These are phyloP conservation scores for Hypoxylon sp. DNA, from an alignment of 2,329 filamentous ascomycete genomes.

Conservation along the genomic window DNA sequence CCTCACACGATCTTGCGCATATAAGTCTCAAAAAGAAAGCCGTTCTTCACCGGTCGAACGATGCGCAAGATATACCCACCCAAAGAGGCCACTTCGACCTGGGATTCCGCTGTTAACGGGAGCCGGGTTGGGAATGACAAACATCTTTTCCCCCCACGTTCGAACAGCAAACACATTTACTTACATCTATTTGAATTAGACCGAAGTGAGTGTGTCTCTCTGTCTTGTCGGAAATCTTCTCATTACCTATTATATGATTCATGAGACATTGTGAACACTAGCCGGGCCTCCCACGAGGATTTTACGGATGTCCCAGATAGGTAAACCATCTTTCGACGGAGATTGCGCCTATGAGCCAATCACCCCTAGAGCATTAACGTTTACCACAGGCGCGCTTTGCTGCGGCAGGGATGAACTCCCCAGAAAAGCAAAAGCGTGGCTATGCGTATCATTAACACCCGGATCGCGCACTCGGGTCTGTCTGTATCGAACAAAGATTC, in stretches of 20 bases:
- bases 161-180: slow-evolving; percentile 13
- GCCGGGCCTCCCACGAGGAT: not conserved
- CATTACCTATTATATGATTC: slow-evolving; percentile 2
- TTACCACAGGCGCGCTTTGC: not conserved
- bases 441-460: slow-evolving; percentile 17
- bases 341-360: not conserved
- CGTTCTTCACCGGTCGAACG: not conserved
- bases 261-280: not conserved
- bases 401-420: not conserved
- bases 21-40: not conserved
- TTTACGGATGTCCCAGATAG: not conserved
- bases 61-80: slow-evolving; percentile 1
- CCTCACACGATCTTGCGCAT: not conserved
- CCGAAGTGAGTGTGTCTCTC: not conserved
- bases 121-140: slow-evolving; percentile 6
- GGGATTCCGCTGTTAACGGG: slow-evolving; percentile 9
- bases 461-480: slow-evolving; percentile 10
- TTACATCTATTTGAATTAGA: slow-evolving; percentile 1
- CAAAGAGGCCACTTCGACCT: not conserved
- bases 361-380: not conserved
- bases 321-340: slow-evolving; percentile 4
- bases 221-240: not conserved
- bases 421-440: not conserved
- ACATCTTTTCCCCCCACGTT: slow-evolving; percentile 3
- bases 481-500: slow-evolving; percentile 12